phyloP scores from a whole-genome alignment of 306 rosid species.

The Gynostemma pentaphyllum region DNA sequence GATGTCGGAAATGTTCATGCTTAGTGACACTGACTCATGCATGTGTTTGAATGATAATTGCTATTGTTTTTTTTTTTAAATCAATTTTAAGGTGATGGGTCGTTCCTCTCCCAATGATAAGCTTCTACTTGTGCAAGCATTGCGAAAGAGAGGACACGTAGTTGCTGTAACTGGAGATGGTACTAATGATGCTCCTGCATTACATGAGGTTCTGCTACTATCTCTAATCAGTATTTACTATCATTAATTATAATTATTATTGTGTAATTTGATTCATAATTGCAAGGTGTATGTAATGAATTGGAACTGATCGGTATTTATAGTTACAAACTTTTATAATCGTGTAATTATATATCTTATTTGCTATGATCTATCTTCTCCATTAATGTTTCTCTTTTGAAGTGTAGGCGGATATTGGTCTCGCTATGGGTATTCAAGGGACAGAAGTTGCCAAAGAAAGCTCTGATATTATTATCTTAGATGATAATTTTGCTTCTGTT shows the following conservation, averaged over 20 bases:
- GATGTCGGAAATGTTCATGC: not conserved
- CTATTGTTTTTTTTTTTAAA: slow-evolving; percentile 5
- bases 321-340: not conserved
- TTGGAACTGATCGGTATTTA: not conserved
- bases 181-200: slow-evolving; percentile 89
- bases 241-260: not conserved
- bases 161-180: slow-evolving; percentile 97
- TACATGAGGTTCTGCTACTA: slow-evolving; percentile 58
- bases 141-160: slow-evolving; percentile 61
- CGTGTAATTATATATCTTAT: not conserved
- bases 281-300: not conserved
- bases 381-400: slow-evolving; percentile 5
- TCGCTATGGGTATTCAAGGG: slow-evolving; percentile 87
- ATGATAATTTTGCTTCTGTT: slow-evolving; percentile 80
- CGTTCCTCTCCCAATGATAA: slow-evolving; percentile 87
- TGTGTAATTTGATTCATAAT: not conserved
- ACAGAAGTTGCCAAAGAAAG: slow-evolving; percentile 94
- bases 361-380: not conserved
- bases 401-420: slow-evolving; percentile 78
- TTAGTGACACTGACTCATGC: not conserved
- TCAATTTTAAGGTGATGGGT: slow-evolving; percentile 66
- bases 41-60: not conserved
- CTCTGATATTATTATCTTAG: slow-evolving; percentile 85
- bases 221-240: not conserved
- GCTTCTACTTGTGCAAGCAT: slow-evolving; percentile 87